A percentile compares a stretch with the other conserved stretches of the same genome.
phyloP scores from a whole-genome alignment of 1,284 basidiomycete genomes.

The Melanopsichium pennsylvanicum region DNA sequence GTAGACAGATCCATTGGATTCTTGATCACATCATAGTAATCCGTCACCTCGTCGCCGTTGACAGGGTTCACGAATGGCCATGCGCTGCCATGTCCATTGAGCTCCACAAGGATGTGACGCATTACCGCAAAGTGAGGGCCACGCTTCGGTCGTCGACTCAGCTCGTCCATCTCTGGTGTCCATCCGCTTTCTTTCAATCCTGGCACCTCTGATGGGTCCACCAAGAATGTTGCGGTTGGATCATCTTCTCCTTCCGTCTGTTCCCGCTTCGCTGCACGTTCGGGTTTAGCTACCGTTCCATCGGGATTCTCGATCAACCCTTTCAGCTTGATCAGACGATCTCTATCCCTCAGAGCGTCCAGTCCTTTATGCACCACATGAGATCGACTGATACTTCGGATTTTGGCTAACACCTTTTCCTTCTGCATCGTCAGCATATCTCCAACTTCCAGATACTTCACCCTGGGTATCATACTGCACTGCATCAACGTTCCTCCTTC shows the following conservation, averaged over 20 bases:
- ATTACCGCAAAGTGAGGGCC: conserved; percentile 74
- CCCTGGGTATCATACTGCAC: conserved; percentile 89
- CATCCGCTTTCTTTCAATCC: conserved; percentile 79
- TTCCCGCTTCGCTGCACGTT: conserved; percentile 41
- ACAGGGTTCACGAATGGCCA: conserved; percentile 91
- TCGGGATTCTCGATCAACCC: conserved; percentile 47
- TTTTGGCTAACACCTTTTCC: conserved; percentile 78
- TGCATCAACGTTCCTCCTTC: conserved; percentile 99
- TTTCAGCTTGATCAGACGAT: conserved; percentile 43
- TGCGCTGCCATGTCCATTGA: conserved; percentile 80
- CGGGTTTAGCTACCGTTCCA: conserved; percentile 43
- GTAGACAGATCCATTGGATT: conserved; percentile 93
- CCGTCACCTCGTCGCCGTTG: conserved; percentile 80
- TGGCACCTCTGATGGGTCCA: conserved; percentile 59
- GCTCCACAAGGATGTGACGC: conserved; percentile 82
- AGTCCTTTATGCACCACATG: conserved; percentile 87
- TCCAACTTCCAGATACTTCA: conserved; percentile 86
- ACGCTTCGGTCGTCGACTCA: conserved; percentile 73
- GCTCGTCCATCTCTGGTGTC: conserved; percentile 83
- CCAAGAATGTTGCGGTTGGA: conserved; percentile 45
- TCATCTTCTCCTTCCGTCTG: conserved; percentile 35
- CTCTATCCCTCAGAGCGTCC: conserved; percentile 76
- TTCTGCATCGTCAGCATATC: conserved; percentile 83
- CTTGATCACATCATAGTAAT: conserved; percentile 90
- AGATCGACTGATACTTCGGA: conserved; percentile 83